These are phyloP conservation scores for Tricholoma sp. DNA, from an alignment of 768 basidiomycete species.

Conservation along the genomic window DNA sequence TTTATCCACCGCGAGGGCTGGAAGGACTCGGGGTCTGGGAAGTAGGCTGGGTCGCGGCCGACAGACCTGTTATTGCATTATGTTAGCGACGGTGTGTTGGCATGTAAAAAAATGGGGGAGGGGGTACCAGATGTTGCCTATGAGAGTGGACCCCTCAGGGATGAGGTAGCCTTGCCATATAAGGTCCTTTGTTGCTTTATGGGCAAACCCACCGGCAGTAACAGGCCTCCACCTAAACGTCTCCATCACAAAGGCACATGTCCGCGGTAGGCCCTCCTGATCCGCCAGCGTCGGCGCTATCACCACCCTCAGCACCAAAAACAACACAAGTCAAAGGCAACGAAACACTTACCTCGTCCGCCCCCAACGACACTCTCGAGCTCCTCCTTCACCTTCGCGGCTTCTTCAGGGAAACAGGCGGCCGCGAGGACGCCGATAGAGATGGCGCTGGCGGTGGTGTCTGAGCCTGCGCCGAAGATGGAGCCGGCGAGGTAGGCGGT, in stretches of 20 bases:
- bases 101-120: no score
- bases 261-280: no score
- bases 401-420: conserved; percentile 47
- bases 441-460: conserved; percentile 60
- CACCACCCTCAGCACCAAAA: no score
- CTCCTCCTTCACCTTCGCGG: conserved; percentile 49
- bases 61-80: no score
- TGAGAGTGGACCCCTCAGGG: conserved; percentile 51
- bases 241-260: no score
- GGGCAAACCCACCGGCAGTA: no score
- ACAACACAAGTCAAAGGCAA: not conserved
- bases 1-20: conserved; percentile 55
- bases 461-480: conserved; percentile 17
- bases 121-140: no score
- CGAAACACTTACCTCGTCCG: conserved; percentile 29
- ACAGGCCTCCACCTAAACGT: no score
- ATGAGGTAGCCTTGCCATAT: conserved; percentile 50
- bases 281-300: no score
- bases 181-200: conserved; percentile 61
- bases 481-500: conserved; percentile 16
- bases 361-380: conserved; percentile 48
- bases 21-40: conserved; percentile 56
- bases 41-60: no score
- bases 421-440: conserved; percentile 47
- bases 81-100: no score